Conservation (phyloP, 2,329 filamentous ascomycete species). For the Verticillium zaregamsianum region DNA sequence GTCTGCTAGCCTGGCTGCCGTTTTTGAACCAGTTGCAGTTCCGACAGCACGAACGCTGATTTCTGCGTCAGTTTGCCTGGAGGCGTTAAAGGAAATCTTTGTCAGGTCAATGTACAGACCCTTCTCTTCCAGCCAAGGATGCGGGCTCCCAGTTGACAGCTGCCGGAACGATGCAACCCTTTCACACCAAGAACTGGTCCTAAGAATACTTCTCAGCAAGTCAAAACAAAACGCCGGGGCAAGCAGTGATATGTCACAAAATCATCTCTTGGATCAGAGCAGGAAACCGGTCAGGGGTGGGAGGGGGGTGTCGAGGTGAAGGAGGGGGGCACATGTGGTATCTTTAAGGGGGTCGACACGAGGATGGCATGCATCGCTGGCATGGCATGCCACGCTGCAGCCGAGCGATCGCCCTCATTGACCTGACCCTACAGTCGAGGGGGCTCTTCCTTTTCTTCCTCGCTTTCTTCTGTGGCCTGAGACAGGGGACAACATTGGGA, state of each 20-base stretch:
- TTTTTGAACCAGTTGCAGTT: no score
- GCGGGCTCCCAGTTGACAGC: background rate
- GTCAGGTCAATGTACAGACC: background rate
- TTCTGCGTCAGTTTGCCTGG: background rate
- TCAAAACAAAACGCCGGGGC: background rate
- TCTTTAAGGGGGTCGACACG: background rate
- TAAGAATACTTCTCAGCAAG: conserved; percentile 1
- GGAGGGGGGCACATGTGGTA: background rate
- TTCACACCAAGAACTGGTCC: background rate
- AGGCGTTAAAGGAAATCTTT: background rate
- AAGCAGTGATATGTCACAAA: conserved; percentile 1
- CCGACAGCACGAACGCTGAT: no score
- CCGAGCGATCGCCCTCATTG: background rate
- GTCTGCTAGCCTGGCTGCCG: no score
- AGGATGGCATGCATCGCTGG: background rate
- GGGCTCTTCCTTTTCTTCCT: background rate
- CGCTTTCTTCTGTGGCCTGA: background rate
- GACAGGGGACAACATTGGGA: background rate
- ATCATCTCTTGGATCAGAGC: background rate
- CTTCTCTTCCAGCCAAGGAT: background rate
- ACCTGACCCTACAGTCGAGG: background rate
- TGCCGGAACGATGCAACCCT: background rate
- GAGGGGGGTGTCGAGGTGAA: background rate
- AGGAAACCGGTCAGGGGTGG: background rate
- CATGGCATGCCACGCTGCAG: background rate